Evolutionary conservation across 768 basidiomycete genomes (phyloP).

Genomic region (Suillus discolor): DNA sequence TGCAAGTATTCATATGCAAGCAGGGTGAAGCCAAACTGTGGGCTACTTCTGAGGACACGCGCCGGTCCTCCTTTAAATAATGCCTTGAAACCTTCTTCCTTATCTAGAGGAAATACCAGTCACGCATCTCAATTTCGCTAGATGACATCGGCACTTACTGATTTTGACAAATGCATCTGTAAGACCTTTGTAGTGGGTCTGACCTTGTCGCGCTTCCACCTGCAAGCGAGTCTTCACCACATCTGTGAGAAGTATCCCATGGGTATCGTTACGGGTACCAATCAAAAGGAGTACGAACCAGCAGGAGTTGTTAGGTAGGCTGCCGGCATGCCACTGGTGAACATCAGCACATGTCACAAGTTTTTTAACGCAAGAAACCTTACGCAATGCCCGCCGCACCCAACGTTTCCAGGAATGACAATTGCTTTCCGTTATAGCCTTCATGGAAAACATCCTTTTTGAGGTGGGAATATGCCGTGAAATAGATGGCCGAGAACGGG

Average conservation of each 20-base stretch:
- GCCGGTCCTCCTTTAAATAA: constrained; percentile 93
- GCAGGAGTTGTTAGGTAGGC: constrained; percentile 92
- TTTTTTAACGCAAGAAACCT: constrained; percentile 35
- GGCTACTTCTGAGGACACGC: constrained; percentile 84
- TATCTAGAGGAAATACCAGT: constrained; percentile 49
- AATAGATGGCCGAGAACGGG: constrained; percentile 95
- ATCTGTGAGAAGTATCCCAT: constrained; percentile 48
- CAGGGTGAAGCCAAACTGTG: constrained; percentile 93
- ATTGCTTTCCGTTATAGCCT: constrained; percentile 91
- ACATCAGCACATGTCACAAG: constrained; percentile 29
- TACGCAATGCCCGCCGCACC: constrained; percentile 80
- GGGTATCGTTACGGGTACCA: constrained; percentile 18
- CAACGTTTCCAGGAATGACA: constrained; percentile 90
- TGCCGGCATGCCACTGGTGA: constrained; percentile 91
- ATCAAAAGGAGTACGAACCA: constrained; percentile 46
- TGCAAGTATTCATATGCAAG: constrained; percentile 79
- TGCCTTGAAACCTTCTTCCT: constrained; percentile 87
- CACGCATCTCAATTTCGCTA: constrained; percentile 1
- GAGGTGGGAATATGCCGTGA: constrained; percentile 84
- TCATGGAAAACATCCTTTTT: constrained; percentile 96
- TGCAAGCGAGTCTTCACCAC: constrained; percentile 98
- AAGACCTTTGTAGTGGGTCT: constrained; percentile 90
- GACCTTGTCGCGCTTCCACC: constrained; percentile 88
- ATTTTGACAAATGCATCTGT: constrained; percentile 90
- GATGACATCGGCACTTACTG: constrained; percentile 49